Base-by-base conservation (phyloP, 208 protist species). In the Wallacemonas collosoma region DNA sequence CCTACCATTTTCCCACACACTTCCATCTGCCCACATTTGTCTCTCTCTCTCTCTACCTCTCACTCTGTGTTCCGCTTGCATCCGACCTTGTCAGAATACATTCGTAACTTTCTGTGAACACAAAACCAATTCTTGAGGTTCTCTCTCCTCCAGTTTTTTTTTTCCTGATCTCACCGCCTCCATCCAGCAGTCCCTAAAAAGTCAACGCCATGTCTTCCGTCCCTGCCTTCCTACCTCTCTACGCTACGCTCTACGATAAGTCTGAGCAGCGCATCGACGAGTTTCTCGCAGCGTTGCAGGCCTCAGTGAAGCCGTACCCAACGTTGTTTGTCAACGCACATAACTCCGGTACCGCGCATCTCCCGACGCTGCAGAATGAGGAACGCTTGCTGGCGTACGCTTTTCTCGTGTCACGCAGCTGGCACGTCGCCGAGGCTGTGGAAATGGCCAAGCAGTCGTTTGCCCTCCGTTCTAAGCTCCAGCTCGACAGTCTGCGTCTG, bases 341-440 rank as follows among this genome's bases (percentile, higher is more conserved):
- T 45, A 70, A 70, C 2, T n/a, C 44, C 12, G 55, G 64, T n/a
- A 75, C 71, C 44, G 39, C 48, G 2, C 39, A 68, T 38, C 69
- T 69, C 26, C 71, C 76, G 41, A 76, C 71, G 5, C 15, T 63
- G 26, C 57, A 81, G 15, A 76, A 81, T 43, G 69, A 81, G 3
- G 71, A 71, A 39, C 69, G 71, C 11, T 54, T 81, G 40, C 39
- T 81, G 15, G 71, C 71, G 9, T 81, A 81, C 51, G 53, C 54
- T 6, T 81, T 68, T 47, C 71, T 81, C 11, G 64, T 17, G 8
- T 26, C 71, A 2, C 70, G 64, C 43, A 38, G 43, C 2, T 81
- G 76, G 76, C 57, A 76, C 63, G 71, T 81, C 35, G 50, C 66
- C 45, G 68, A 76, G 4, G 76, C 76, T 1, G 39, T 81, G 2